Evolutionary conservation across 768 basidiomycete species (phyloP), one percentile per base, ranked within the genome.

Genomic region (Tulasnella sp.): DNA sequence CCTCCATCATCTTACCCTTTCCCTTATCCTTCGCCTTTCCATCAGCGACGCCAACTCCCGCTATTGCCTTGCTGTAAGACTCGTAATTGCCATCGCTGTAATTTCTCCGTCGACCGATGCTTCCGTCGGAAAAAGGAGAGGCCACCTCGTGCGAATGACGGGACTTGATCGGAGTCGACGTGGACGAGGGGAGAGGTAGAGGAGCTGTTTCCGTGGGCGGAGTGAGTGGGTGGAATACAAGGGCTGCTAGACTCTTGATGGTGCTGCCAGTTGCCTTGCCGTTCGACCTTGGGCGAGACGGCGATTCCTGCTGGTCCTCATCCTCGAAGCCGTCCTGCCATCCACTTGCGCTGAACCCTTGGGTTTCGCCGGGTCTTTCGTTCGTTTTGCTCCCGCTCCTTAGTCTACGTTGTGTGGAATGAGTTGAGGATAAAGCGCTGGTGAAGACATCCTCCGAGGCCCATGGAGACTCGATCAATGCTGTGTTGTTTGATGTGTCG

Each of bases 1-100:
- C 73, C 5, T 72, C 77, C 23, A 70, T 42, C 69, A 72, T 42
- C 42, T 51, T 77, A 15, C 42, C 76, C 76, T 77, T 77, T 71
- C 76, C 76, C 32, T 70, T 77, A 39, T 57, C 26, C n/a, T 20
- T 76, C 44, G n/a, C 16, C 70, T 29, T 71, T 39, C 70, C 37
- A 0, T 39, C 35, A 16, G 20, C 16, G n/a, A 11, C 3, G 42
- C 18, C 42, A 5, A 71, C 13, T n/a, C 39, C 48, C 15, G 51
- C 35, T 2, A 44, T 48, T 26, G 32, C n/a, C 39, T 39, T 70
- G 40, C 35, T 70, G 32, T 77, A 46, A 9, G 18, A 29, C 16
- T 15, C 61, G 18, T 77, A 18, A 46, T 32, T 67, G 44, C 76
- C 69, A 61, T 76, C 75, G 51, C 51, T 76, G 35, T 23, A 40